phyloP scores from a whole-genome alignment of 2,329 filamentous ascomycete genomes.

The Lachnellula suecica region DNA sequence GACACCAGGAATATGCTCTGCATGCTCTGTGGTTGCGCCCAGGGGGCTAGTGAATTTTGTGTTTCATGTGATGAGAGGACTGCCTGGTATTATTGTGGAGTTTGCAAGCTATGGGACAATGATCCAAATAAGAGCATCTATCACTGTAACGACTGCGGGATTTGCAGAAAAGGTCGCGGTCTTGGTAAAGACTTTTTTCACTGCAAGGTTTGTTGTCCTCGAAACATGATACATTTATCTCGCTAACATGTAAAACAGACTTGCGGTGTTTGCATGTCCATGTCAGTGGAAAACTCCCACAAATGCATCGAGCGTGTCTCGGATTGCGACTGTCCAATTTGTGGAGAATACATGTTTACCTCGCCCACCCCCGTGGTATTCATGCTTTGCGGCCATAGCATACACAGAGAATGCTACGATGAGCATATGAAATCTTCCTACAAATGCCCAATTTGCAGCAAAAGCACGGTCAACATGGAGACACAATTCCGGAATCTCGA shows the following conservation, averaged over 20 bases:
- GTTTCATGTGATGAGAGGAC: constrained; percentile 72
- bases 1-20: constrained; percentile 95
- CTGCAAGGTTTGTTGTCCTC: constrained; percentile 71
- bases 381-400: constrained; percentile 94
- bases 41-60: constrained; percentile 78
- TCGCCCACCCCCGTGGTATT: constrained; percentile 87
- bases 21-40: constrained; percentile 88
- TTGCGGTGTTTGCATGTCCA: constrained; percentile 92
- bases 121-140: constrained; percentile 89
- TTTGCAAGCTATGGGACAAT: constrained; percentile 97
- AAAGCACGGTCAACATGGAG: constrained; percentile 97
- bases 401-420: constrained; percentile 86
- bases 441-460: constrained; percentile 95
- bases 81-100: constrained; percentile 88
- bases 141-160: constrained; percentile 93
- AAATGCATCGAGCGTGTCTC: constrained; percentile 93
- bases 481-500: constrained; percentile 89
- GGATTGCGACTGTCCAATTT: constrained; percentile 95
- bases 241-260: constrained; percentile 50
- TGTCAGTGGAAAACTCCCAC: constrained; percentile 79
- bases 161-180: constrained; percentile 87
- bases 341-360: constrained; percentile 94
- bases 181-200: constrained; percentile 97
- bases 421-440: constrained; percentile 88
- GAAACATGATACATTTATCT: not conserved